Evolutionary conservation across 352 stramenopile species (phyloP).

Genomic region (Elongisporangium senticosum): DNA sequence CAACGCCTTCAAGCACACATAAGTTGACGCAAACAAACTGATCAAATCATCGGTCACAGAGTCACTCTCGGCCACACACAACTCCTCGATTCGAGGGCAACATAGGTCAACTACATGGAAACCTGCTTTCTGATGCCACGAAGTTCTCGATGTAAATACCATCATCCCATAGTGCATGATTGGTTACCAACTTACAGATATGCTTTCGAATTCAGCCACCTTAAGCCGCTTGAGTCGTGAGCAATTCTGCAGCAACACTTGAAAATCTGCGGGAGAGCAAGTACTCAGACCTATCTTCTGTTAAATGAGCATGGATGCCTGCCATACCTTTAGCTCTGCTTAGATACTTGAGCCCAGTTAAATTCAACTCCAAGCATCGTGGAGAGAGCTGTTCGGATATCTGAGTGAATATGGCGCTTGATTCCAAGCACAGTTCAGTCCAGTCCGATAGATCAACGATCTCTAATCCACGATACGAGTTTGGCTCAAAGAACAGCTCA

Average conservation of each 20-base stretch:
- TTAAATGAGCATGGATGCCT: background rate
- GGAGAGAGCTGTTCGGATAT: slow-evolving; percentile 39
- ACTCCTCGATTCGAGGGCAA: slow-evolving; percentile 20
- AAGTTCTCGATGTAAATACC: background rate
- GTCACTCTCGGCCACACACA: slow-evolving; percentile 40
- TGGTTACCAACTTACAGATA: slow-evolving; percentile 23
- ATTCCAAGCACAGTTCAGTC: slow-evolving; percentile 26
- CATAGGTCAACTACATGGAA: slow-evolving; percentile 22
- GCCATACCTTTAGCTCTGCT: slow-evolving; percentile 24
- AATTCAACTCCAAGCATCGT: slow-evolving; percentile 35
- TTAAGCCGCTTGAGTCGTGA: slow-evolving; percentile 26
- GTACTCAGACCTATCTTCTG: background rate
- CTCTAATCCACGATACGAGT: slow-evolving; percentile 35
- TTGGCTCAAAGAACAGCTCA: slow-evolving; percentile 46
- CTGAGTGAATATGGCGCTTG: slow-evolving; percentile 18
- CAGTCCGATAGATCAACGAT: slow-evolving; percentile 50
- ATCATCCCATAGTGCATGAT: slow-evolving; percentile 4
- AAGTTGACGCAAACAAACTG: slow-evolving; percentile 18
- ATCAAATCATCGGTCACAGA: slow-evolving; percentile 54
- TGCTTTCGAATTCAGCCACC: slow-evolving; percentile 28
- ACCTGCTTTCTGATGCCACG: slow-evolving; percentile 42
- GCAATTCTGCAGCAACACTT: slow-evolving; percentile 30
- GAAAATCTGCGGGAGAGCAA: slow-evolving; percentile 23
- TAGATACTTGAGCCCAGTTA: slow-evolving; percentile 30
- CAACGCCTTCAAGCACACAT: slow-evolving; percentile 33